Conservation (phyloP, 2,329 filamentous ascomycete genomes). For the Sclerotinia sclerotiorum region DNA sequence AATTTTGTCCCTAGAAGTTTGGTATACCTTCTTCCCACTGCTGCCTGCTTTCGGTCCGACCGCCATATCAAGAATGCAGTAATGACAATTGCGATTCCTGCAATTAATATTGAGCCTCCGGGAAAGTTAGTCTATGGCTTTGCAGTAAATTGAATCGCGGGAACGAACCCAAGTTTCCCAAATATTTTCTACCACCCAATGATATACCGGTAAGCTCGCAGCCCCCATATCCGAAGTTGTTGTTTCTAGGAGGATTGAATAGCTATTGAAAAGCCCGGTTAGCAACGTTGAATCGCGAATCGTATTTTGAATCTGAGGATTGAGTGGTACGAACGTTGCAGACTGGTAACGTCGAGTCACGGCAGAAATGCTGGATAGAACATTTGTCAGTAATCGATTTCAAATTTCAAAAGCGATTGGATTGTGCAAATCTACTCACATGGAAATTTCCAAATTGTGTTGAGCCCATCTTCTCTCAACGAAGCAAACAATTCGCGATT, state of each 20-base stretch:
- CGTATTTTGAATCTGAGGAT: constrained; percentile 13
- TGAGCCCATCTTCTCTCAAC: constrained; percentile 32
- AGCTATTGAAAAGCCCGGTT: constrained; percentile 51
- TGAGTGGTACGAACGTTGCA: constrained; percentile 68
- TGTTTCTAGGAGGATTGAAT: constrained; percentile 49
- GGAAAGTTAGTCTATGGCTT: constrained; percentile 37
- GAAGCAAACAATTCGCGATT: constrained; percentile 15
- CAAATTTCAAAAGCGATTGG: constrained; percentile 20
- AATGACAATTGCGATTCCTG: constrained; percentile 70
- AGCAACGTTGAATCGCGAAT: constrained; percentile 24
- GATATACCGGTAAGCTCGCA: constrained; percentile 76
- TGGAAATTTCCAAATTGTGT: constrained; percentile 58
- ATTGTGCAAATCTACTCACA: constrained; percentile 41
- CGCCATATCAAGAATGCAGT: constrained; percentile 69
- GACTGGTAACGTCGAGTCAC: constrained; percentile 76
- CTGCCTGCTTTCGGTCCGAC: constrained; percentile 87
- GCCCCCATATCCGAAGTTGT: constrained; percentile 49
- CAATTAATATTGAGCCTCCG: constrained; percentile 82
- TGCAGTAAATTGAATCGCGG: constrained; percentile 5
- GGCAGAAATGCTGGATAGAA: constrained; percentile 69
- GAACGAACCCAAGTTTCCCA: constrained; percentile 78
- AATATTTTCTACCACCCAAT: constrained; percentile 61
- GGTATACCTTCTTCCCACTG: constrained; percentile 83
- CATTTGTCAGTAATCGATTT: constrained; percentile 24
- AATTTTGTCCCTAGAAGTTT: background rate